Base-by-base conservation (phyloP, 1,139 yeast species). In the Candida tetrigidarum region DNA sequence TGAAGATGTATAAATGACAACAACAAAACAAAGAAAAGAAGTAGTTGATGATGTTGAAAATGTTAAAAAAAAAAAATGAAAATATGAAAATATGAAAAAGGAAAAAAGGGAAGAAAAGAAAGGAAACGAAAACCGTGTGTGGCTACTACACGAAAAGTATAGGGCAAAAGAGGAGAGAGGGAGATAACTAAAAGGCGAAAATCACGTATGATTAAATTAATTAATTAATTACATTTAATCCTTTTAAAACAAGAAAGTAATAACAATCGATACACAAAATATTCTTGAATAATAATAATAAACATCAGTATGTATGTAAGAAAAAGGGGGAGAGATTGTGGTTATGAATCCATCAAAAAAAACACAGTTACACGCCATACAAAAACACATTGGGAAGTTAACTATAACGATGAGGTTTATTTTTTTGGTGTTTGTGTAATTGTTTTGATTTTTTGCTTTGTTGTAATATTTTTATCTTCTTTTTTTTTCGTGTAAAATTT, bases 1-100 rank as follows among this genome's bases (percentile, higher is more conserved):
- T 22, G 25, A 22, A 22, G 25, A 18, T 10, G 35, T 18, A 18
- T 30, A 30, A 30, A 12, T 20, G 37, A n/a, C 18, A 15, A 18
- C 25, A 18, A 10, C n/a, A 12, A 27, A 18, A 18, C 10, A 28
- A 37, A 20, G 27, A 22, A 14, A 23, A 15, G 29, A 8, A 25
- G 29, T 35, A 8, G 38, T 10, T 16, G 39, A 35, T 35, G 37
- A 35, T 35, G 29, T 35, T 23, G 37, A 11, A n/a, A 37, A 27
- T 26, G 32, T 37, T 26, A 37, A 37, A 37, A 9, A 25, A 16
- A 36, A 22, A 20, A 35, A 22, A 22, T 14, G 22, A 22, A 34
- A 22, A 20, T 8, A 9, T 14, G n/a, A 16, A n/a, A n/a, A n/a
- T n/a, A n/a, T n/a, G n/a, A n/a, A n/a, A n/a, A n/a, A n/a, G n/a